These are phyloP conservation scores for Canavalia ensiformis DNA, from an alignment of 306 rosid species.

Conservation along the genomic window DNA sequence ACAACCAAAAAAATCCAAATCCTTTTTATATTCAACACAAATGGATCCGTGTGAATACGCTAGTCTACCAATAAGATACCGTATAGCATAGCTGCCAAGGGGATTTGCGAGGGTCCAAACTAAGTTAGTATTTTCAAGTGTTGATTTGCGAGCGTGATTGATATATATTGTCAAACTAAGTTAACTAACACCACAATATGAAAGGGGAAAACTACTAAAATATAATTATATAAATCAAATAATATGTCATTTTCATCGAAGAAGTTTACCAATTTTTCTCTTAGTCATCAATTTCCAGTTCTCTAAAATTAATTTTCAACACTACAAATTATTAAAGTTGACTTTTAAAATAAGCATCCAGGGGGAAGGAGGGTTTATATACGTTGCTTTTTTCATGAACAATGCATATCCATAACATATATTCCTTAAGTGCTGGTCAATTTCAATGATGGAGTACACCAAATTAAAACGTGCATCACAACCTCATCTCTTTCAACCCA, in stretches of 20 bases:
- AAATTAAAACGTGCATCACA: constrained; percentile 27
- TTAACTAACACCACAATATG: background rate
- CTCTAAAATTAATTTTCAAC: background rate
- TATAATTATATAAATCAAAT: background rate
- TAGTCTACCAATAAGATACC: no score
- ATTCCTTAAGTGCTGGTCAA: background rate
- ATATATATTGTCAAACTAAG: background rate
- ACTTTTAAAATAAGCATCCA: constrained; percentile 17
- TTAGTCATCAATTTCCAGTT: background rate
- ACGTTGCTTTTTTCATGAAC: background rate
- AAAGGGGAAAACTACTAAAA: background rate
- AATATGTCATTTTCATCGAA: constrained; percentile 8
- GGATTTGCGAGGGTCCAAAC: no score
- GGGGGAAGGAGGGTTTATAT: no score
- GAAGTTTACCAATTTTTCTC: background rate
- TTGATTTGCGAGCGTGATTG: background rate
- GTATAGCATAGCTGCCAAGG: no score
- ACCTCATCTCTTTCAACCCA: background rate
- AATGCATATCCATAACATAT: constrained; percentile 1
- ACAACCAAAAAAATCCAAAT: no score
- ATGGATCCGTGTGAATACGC: no score
- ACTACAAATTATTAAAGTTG: constrained; percentile 29
- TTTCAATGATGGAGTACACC: constrained; percentile 7
- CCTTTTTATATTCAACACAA: no score
- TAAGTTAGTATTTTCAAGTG: background rate